Percentiles rank a stretch among this genome's conserved stretches.
These are phyloP conservation scores for Diaporthe aspalathi DNA, from an alignment of 2,329 filamentous ascomycete genomes.

Conservation along the genomic window DNA sequence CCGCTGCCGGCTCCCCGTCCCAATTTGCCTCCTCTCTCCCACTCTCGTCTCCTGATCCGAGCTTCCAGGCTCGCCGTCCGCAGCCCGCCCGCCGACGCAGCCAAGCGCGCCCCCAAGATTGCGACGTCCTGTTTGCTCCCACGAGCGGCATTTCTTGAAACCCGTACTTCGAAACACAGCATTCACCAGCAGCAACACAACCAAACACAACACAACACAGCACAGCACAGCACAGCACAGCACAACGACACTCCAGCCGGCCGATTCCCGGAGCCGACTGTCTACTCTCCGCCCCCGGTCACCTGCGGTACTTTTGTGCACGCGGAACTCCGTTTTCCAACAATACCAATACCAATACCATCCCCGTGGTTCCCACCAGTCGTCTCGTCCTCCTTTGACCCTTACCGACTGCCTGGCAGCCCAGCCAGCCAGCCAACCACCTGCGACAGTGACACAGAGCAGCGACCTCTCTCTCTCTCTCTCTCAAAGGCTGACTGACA, in stretches of 20 bases:
- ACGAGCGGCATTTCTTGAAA: slow-evolving; percentile 29
- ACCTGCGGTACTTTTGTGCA: slow-evolving; percentile 7
- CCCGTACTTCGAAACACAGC: slow-evolving; percentile 20
- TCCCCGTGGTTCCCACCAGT: not conserved
- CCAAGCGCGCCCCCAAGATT: slow-evolving; percentile 17
- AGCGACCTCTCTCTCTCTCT: not conserved
- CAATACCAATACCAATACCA: not conserved
- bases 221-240: no score
- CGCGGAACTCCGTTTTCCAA: not conserved
- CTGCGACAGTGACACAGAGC: not conserved
- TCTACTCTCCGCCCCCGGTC: slow-evolving; percentile 4
- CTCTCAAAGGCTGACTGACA: not conserved
- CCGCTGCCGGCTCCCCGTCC: slow-evolving; percentile 1
- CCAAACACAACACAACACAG: not conserved
- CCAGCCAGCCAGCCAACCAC: not conserved
- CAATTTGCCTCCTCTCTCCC: slow-evolving; percentile 5
- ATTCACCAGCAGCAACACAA: slow-evolving; percentile 1
- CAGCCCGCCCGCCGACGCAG: not conserved
- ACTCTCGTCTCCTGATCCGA: slow-evolving; percentile 18
- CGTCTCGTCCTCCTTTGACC: not conserved
- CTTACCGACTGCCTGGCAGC: not conserved
- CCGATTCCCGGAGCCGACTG: slow-evolving; percentile 23
- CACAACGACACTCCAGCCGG: not conserved
- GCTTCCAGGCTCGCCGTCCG: slow-evolving; percentile 16
- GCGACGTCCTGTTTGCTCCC: not conserved